Evolutionary conservation across 2,329 filamentous ascomycete genomes (phyloP).

Genomic region (Falciphora oryzae): DNA sequence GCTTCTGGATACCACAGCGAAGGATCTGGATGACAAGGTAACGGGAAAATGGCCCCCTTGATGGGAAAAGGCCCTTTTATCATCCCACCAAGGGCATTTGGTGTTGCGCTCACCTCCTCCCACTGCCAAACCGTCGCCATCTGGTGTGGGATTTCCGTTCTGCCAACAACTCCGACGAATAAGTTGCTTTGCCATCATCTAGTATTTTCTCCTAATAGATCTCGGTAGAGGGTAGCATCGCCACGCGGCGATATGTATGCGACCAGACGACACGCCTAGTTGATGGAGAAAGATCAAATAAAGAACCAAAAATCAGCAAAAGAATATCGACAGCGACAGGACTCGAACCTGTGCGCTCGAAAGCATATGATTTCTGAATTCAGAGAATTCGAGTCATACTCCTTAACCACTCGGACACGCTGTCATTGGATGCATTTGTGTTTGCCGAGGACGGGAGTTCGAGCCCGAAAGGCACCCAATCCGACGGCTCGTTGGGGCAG

Average conservation of each 20-base stretch:
- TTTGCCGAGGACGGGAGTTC: neutral
- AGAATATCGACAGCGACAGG: slow-evolving; percentile 3
- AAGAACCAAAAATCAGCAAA: neutral
- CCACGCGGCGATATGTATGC: no score
- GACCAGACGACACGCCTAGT: no score
- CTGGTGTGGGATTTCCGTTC: no score
- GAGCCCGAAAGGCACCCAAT: neutral
- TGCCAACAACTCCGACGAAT: no score
- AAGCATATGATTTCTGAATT: slow-evolving; percentile 4
- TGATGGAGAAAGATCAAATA: no score
- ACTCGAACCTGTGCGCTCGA: slow-evolving; percentile 7
- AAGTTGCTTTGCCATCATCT: no score
- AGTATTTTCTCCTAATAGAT: neutral
- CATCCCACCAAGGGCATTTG: neutral
- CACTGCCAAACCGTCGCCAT: no score
- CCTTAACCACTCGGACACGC: neutral
- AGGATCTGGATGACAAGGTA: neutral
- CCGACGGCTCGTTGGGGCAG: neutral
- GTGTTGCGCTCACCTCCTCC: no score
- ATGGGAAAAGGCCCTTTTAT: no score
- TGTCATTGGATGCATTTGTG: neutral
- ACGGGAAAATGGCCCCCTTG: no score
- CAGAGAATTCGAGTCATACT: neutral
- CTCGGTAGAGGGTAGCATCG: neutral
- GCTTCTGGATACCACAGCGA: neutral